Evolutionary conservation across 805 yeast species (phyloP), one percentile per base, ranked within the genome.

Genomic region (Yamadazyma sp.): DNA sequence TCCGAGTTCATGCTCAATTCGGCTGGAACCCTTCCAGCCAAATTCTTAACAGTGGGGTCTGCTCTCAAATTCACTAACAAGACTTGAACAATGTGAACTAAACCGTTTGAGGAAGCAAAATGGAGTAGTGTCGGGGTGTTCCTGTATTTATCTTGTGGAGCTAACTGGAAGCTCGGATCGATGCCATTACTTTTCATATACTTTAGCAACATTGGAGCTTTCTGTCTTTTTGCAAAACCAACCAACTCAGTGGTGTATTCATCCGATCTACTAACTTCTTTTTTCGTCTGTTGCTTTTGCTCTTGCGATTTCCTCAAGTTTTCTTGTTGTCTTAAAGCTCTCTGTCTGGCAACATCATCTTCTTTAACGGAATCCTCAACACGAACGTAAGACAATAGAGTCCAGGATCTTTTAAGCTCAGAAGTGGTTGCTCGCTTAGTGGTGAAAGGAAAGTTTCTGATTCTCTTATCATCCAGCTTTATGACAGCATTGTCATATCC

Each of bases 341-440:
- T 42, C 23, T 45, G 52, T 44, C 42, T 53, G 32, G 36, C 48
- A 48, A 41, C 58, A 53, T 47, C 60, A 42, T 70, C 64, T 3
- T 68, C 60, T 46, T 70, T 64, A 1, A 95, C 91, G n/a, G 71
- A 59, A 7, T 76, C 75, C 5, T 74, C 59, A 1, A 77, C 55
- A 26, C 68, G 63, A 47, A 86, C 60, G 47, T 82, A 78, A 0
- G 89, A 69, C 40, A 93, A 65, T 47, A 82, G 82, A 18, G 76
- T 70, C 98, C 98, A 93, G 0, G 95, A 88, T 32, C 79, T 74
- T 52, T 81, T 85, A 48, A 93, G 64, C 55, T 90, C 98, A 2
- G 77, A 63, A 0, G 83, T 71, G 0, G 96, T 90, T 1, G 98
- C 95, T 47, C 96, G 73, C 39, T 77, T 78, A 0, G 99, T 91